Conservation (phyloP, 2,329 filamentous ascomycete genomes). For the Microcyclospora pomicola region DNA sequence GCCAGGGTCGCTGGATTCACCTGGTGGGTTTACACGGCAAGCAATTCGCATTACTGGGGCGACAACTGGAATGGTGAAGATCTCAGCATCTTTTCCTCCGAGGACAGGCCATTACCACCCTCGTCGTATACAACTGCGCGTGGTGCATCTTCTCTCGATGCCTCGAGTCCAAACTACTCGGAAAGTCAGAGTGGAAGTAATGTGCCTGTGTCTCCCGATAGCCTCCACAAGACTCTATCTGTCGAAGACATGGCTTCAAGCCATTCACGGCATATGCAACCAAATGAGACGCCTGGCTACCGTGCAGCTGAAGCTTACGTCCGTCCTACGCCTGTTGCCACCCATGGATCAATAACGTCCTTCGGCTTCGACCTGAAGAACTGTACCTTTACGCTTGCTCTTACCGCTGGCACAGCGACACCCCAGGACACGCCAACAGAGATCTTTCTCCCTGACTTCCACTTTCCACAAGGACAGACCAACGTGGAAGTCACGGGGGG, state of each 20-base stretch:
- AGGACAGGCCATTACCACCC: conserved; percentile 53
- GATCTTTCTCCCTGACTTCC: conserved; percentile 78
- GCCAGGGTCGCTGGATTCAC: conserved; percentile 73
- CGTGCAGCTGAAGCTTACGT: conserved; percentile 89
- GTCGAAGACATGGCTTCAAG: conserved; percentile 32
- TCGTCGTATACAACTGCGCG: conserved; percentile 27
- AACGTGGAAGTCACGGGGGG: conserved; percentile 67
- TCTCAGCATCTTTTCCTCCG: conserved; percentile 72
- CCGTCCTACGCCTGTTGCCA: conserved; percentile 64
- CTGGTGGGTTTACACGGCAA: conserved; percentile 69
- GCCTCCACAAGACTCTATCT: conserved; percentile 59
- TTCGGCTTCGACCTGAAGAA: conserved; percentile 73
- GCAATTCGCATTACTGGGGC: conserved; percentile 79
- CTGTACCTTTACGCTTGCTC: conserved; percentile 60
- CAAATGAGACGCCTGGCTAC: conserved; percentile 44
- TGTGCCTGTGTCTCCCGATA: conserved; percentile 54
- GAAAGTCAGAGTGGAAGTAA: conserved; percentile 37
- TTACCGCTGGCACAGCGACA: conserved; percentile 48
- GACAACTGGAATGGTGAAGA: conserved; percentile 98
- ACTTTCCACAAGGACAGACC: conserved; percentile 66
- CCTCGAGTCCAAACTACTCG: conserved; percentile 41
- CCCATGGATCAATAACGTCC: conserved; percentile 54
- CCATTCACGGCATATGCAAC: conserved; percentile 4
- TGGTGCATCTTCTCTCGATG: conserved; percentile 32
- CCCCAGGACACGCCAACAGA: conserved; percentile 58